Base-by-base conservation (phyloP, 2,329 filamentous ascomycete species). In the Xylaria sp. region DNA sequence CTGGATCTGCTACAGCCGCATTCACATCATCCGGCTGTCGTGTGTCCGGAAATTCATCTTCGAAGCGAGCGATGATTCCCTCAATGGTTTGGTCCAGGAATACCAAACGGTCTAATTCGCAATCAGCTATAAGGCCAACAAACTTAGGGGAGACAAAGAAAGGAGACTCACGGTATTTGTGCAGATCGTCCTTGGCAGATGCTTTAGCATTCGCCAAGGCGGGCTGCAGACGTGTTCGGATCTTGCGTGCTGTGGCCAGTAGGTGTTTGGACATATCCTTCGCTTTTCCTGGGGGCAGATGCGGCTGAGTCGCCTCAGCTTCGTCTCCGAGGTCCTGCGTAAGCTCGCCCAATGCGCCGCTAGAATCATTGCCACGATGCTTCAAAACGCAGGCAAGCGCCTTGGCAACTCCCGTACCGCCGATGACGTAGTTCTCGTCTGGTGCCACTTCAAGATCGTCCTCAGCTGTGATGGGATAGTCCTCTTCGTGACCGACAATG, bases 261-360 rank as follows among this genome's bases (percentile, higher is more conserved):
- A 99, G 76, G 70, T 95, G 91, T 76, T 94, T 96, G 19, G 91
- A 94, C 85, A 97, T 95, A 68, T 95, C 90, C 74, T 92, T 92
- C 44, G 92, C 91, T 73, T 90, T 92, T 64, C 83, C 80, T 48
- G 76, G 70, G 18, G 73, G 73, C 8, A 82, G 68, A 56, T 72
- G 75, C n/a, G 72, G 66, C 55, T 68, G 73, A 10, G 77, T 75
- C 1, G 75, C 74, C 59, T 80, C 77, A 34, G 77, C 75, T 6
- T 80, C 83, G 52, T 78, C 79, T 63, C 80, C 79, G 2, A 80
- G 74, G 34, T 83, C 83, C 34, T 78, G 77, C 59, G 80, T 75
- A 59, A 84, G 80, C 55, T 83, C 80, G 50, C 76, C 77, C 11
- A 80, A 81, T 52, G 78, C 76, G 54, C 79, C 72, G 63, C 83